Conservation (phyloP, 2,329 filamentous ascomycete species). For the Byssochlamys sp. region DNA sequence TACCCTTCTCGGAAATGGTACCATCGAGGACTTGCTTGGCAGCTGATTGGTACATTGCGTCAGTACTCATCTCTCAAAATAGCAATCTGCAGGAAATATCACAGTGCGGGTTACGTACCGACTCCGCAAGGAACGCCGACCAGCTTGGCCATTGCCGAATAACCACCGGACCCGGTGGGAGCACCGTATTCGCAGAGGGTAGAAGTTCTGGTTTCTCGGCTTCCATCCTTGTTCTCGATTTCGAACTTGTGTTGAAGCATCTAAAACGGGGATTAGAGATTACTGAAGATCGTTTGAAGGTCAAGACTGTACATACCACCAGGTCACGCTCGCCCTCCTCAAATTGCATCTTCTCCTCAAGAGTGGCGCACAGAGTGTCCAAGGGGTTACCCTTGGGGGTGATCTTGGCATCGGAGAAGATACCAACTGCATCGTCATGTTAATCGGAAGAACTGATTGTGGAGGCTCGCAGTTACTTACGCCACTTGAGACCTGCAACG, state of each 20-base stretch:
- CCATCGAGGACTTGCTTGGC: constrained; percentile 70
- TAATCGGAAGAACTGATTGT: background rate
- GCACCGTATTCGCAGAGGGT: constrained; percentile 9
- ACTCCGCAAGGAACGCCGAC: constrained; percentile 37
- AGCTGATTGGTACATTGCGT: constrained; percentile 33
- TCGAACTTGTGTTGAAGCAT: constrained; percentile 53
- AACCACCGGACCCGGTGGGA: constrained; percentile 4
- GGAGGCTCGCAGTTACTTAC: background rate
- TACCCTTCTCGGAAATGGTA: constrained; percentile 60
- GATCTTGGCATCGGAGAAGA: constrained; percentile 60
- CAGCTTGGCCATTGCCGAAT: constrained; percentile 10
- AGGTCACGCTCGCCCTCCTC: constrained; percentile 73
- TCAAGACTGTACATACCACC: constrained; percentile 33
- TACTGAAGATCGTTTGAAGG: background rate
- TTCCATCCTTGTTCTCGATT: constrained; percentile 9
- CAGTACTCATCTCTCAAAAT: background rate
- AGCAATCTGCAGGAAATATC: background rate
- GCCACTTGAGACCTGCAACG: constrained; percentile 62
- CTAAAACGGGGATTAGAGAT: background rate
- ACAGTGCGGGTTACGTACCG: background rate
- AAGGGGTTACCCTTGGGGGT: constrained; percentile 68
- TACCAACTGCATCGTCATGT: constrained; percentile 33
- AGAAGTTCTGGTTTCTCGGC: constrained; percentile 7
- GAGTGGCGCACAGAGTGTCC: constrained; percentile 78
- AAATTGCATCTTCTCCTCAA: constrained; percentile 88